Conservation (phyloP, 148 eudicot genomes). For the Fagopyrum esculentum region DNA sequence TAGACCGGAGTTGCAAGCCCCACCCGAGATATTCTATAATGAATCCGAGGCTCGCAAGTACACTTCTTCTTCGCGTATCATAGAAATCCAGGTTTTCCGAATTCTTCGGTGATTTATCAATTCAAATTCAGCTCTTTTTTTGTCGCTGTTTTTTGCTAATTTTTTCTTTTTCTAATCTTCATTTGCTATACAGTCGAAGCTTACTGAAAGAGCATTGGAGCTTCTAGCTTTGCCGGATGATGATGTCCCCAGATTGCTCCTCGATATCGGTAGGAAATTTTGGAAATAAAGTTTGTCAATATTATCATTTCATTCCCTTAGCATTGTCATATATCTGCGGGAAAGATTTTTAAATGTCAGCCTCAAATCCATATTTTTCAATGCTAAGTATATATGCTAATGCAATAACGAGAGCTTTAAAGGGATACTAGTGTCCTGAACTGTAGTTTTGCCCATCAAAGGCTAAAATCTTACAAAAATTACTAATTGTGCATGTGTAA, state of each 20-base stretch:
- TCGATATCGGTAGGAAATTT: conserved; percentile 59
- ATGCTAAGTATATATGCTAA: background rate
- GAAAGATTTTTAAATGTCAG: background rate
- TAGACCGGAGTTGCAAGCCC: conserved; percentile 75
- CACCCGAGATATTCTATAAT: conserved; percentile 88
- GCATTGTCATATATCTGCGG: background rate
- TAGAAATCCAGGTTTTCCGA: conserved; percentile 69
- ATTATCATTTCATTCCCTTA: background rate
- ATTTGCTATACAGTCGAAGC: conserved; percentile 42
- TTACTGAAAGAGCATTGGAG: conserved; percentile 87
- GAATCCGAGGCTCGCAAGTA: conserved; percentile 84
- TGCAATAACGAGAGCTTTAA: background rate
- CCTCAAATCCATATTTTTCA: background rate
- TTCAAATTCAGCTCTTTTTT: background rate
- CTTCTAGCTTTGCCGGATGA: conserved; percentile 89
- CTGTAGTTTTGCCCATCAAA: no score
- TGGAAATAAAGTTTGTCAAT: background rate
- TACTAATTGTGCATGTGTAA: no score
- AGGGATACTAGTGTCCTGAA: background rate
- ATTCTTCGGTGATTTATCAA: background rate
- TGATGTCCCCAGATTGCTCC: conserved; percentile 71
- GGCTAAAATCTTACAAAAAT: no score
- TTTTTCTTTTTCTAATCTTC: conserved; percentile 1
- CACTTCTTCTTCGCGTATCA: conserved; percentile 92
- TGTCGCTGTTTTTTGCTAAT: background rate